Evolutionary conservation across 495 filamentous ascomycete species (phyloP).

Genomic region (Tuber borchii): DNA sequence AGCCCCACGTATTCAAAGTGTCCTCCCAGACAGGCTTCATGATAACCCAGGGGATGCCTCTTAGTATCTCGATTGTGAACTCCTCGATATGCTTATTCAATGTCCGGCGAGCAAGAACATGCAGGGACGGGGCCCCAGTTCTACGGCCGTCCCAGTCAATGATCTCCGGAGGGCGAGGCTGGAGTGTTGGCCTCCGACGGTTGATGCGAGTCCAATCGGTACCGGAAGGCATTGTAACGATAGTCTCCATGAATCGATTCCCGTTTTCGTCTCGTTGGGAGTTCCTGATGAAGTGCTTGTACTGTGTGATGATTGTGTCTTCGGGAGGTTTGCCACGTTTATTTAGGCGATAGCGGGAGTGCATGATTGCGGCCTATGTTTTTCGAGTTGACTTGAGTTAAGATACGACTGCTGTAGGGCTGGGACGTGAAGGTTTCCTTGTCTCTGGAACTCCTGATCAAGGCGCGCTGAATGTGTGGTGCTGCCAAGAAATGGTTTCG

Average conservation of each 20-base stretch:
- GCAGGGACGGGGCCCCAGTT: conserved; percentile 12
- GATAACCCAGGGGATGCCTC: conserved; percentile 28
- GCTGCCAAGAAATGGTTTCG: neutral
- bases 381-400: neutral
- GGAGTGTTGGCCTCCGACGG: neutral
- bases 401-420: neutral
- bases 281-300: conserved; percentile 22
- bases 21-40: conserved; percentile 28
- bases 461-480: neutral
- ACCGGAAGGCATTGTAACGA: conserved; percentile 10
- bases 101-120: conserved; percentile 19
- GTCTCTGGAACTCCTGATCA: neutral
- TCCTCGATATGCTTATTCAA: conserved; percentile 25
- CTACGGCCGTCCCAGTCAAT: conserved; percentile 10
- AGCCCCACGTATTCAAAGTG: conserved; percentile 21
- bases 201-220: conserved; percentile 30
- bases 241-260: conserved; percentile 23
- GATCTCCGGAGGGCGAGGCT: neutral
- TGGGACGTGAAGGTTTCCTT: neutral
- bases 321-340: conserved; percentile 5
- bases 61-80: conserved; percentile 26
- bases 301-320: conserved; percentile 17
- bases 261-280: conserved; percentile 33
- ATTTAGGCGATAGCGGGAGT: neutral
- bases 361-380: neutral